A percentile compares a stretch with the other conserved stretches of the same genome.
phyloP scores from a whole-genome alignment of 257 asterid genomes.

The Solanum chiquidenum region DNA sequence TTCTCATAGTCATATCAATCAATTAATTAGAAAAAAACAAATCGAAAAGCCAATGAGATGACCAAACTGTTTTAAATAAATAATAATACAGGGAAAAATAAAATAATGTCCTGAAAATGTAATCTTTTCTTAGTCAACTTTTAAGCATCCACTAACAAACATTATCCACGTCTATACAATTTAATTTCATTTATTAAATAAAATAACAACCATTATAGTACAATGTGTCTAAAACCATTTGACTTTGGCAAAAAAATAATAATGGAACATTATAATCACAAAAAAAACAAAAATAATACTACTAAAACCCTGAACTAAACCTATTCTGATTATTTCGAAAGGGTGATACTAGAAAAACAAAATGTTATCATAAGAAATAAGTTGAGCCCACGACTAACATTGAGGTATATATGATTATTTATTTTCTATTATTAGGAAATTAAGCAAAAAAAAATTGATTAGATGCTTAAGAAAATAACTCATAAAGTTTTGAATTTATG shows the following conservation, averaged over 20 bases:
- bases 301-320: background rate
- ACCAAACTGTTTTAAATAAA: background rate
- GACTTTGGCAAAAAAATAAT: background rate
- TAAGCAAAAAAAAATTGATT: background rate
- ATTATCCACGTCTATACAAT: background rate
- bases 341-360: background rate
- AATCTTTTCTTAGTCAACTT: background rate
- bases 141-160: background rate
- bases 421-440: background rate
- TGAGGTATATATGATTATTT: background rate
- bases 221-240: background rate
- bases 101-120: background rate
- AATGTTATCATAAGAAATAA: background rate
- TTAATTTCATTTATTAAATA: background rate
- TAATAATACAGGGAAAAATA: background rate
- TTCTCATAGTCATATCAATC: background rate
- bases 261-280: background rate
- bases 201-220: background rate
- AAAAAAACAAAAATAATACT: background rate
- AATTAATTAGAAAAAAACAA: background rate
- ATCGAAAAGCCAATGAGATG: background rate
- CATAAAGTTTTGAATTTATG: background rate
- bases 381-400: background rate
- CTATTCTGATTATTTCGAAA: background rate
- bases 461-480: background rate